These are phyloP conservation scores for Hypoxylon cercidicola DNA, from an alignment of 495 filamentous ascomycete genomes.

Conservation along the genomic window DNA sequence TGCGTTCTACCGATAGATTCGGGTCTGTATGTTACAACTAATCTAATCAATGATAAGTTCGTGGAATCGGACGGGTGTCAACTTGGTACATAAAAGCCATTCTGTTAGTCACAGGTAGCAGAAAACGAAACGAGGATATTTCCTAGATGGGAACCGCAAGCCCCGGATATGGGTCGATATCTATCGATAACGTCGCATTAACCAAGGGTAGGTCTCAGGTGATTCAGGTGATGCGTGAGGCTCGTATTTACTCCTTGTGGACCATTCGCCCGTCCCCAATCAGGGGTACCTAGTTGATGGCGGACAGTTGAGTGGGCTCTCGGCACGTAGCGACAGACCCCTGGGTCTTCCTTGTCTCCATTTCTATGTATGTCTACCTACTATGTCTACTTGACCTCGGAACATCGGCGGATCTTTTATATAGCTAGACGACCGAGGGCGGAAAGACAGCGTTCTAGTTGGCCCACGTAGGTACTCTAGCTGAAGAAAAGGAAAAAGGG, in stretches of 20 bases:
- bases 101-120: constrained; percentile 8
- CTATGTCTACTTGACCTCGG: background rate
- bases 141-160: constrained; percentile 19
- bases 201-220: constrained; percentile 48
- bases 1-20: background rate
- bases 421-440: background rate
- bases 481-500: background rate
- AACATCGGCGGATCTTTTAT: constrained; percentile 9
- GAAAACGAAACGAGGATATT: constrained; percentile 20
- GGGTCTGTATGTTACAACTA: background rate
- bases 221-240: constrained; percentile 36
- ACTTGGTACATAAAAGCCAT: background rate
- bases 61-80: background rate
- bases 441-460: constrained; percentile 6
- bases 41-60: background rate
- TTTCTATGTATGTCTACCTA: too few species aligned
- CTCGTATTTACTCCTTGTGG: constrained; percentile 37
- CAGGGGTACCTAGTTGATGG: constrained; percentile 13
- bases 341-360: constrained; percentile 19
- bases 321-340: constrained; percentile 27
- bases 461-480: background rate
- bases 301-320: constrained; percentile 28
- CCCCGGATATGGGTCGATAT: constrained; percentile 31
- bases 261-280: constrained; percentile 10
- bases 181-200: constrained; percentile 29